Conservation (phyloP, 2,329 filamentous ascomycete species). For the Aspergillus ustus region DNA sequence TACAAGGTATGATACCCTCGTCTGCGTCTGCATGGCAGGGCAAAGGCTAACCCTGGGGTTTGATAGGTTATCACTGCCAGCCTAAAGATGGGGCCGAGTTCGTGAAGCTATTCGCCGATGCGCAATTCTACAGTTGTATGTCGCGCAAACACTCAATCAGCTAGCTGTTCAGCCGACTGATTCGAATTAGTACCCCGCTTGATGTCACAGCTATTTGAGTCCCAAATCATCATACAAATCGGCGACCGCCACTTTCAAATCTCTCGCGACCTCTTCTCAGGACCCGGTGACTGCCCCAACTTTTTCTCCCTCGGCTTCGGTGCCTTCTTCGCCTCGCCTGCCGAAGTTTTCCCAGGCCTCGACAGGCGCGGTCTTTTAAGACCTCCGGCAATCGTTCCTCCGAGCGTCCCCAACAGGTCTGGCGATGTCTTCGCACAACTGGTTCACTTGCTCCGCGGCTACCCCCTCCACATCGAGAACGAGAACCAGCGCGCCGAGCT, state of each 20-base stretch:
- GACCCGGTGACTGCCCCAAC: slow-evolving; percentile 89
- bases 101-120: slow-evolving; percentile 90
- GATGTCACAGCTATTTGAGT: slow-evolving; percentile 88
- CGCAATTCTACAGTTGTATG: slow-evolving; percentile 88
- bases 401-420: slow-evolving; percentile 77
- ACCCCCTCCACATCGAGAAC: slow-evolving; percentile 75
- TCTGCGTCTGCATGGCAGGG: background rate
- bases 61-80: slow-evolving; percentile 75
- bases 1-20: slow-evolving; percentile 63
- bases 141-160: too few species aligned
- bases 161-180: background rate
- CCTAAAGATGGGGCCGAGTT: slow-evolving; percentile 85
- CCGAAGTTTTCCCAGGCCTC: slow-evolving; percentile 83
- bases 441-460: slow-evolving; percentile 79
- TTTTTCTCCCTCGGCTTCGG: slow-evolving; percentile 93
- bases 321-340: slow-evolving; percentile 80
- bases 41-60: background rate
- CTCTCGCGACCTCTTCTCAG: slow-evolving; percentile 81
- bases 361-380: slow-evolving; percentile 78
- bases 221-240: slow-evolving; percentile 85
- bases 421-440: slow-evolving; percentile 86
- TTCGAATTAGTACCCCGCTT: slow-evolving; percentile 75
- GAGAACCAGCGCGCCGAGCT: slow-evolving; percentile 78
- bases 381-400: slow-evolving; percentile 83
- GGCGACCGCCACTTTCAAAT: slow-evolving; percentile 88